phyloP scores from a whole-genome alignment of 176 grass and related monocot genomes.

The Triticum timopheevii region DNA sequence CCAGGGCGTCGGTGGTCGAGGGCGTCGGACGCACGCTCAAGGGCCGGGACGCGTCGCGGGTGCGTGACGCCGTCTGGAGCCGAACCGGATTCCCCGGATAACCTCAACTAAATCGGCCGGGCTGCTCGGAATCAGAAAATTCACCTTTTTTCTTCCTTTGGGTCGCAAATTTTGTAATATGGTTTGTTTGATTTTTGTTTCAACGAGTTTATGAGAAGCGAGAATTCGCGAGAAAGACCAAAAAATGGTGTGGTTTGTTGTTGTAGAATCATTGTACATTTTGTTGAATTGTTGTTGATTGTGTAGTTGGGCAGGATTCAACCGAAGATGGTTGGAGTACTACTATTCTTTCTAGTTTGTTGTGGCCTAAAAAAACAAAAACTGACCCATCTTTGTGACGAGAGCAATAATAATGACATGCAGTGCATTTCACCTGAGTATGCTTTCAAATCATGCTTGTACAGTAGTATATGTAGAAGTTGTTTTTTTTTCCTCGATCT shows the following conservation, averaged over 20 bases:
- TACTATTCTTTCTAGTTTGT: neutral
- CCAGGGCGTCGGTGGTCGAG: slow-evolving; percentile 75
- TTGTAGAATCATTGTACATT: slow-evolving; percentile 13
- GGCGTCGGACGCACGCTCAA: slow-evolving; percentile 88
- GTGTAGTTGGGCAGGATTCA: slow-evolving; percentile 31
- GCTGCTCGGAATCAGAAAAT: neutral
- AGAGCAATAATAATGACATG: neutral
- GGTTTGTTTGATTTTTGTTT: neutral
- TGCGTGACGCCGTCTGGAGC: slow-evolving; percentile 94
- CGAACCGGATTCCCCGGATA: slow-evolving; percentile 83
- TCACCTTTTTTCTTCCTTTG: neutral
- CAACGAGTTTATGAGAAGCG: neutral
- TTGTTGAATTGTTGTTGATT: slow-evolving; percentile 27
- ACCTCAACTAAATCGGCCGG: neutral
- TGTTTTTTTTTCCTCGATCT: no score
- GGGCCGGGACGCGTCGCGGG: slow-evolving; percentile 82
- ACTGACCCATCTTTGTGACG: neutral
- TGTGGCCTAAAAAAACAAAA: neutral
- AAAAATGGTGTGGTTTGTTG: neutral
- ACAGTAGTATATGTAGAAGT: no score
- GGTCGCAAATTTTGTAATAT: slow-evolving; percentile 15
- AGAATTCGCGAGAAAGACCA: neutral
- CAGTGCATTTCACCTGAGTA: neutral
- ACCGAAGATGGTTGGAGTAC: slow-evolving; percentile 32
- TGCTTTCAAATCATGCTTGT: neutral